phyloP scores from a whole-genome alignment of 2,329 filamentous ascomycete species.

The Ascochyta rabiei region DNA sequence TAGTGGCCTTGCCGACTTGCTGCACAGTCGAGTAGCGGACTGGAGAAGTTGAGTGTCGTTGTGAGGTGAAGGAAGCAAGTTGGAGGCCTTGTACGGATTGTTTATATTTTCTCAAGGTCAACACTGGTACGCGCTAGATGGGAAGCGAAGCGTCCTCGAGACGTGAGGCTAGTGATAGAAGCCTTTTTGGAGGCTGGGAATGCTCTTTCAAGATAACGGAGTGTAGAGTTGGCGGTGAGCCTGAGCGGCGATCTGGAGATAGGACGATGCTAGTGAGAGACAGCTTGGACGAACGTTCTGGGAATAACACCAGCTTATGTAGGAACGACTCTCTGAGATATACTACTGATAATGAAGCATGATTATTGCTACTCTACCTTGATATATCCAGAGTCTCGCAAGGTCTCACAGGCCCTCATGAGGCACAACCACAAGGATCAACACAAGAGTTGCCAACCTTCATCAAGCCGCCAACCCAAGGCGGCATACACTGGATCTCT shows the following conservation, averaged over 20 bases:
- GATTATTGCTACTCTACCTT: not conserved
- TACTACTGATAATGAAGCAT: not conserved
- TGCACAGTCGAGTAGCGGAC: conserved; percentile 8
- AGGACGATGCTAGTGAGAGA: not conserved
- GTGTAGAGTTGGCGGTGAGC: not conserved
- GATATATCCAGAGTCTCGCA: not conserved
- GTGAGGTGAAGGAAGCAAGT: conserved; percentile 26
- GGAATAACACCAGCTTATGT: not conserved
- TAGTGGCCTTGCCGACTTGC: not conserved
- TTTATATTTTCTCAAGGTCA: conserved; percentile 21
- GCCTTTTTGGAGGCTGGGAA: not conserved
- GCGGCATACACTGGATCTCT: not conserved
- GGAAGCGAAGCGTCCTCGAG: not conserved
- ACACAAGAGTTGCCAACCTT: not conserved
- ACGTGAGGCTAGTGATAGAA: conserved; percentile 14
- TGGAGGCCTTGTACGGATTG: conserved; percentile 7
- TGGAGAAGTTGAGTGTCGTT: conserved; percentile 1
- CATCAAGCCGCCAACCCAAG: not conserved
- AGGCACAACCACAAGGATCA: not conserved
- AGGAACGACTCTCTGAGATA: not conserved
- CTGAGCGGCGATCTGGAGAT: not conserved
- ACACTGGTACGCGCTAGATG: conserved; percentile 2
- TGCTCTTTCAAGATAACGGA: not conserved
- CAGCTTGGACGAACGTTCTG: not conserved
- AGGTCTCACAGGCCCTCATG: no score